phyloP scores from a whole-genome alignment of 1,284 basidiomycete genomes.

The Cystobasidium slooffiae region DNA sequence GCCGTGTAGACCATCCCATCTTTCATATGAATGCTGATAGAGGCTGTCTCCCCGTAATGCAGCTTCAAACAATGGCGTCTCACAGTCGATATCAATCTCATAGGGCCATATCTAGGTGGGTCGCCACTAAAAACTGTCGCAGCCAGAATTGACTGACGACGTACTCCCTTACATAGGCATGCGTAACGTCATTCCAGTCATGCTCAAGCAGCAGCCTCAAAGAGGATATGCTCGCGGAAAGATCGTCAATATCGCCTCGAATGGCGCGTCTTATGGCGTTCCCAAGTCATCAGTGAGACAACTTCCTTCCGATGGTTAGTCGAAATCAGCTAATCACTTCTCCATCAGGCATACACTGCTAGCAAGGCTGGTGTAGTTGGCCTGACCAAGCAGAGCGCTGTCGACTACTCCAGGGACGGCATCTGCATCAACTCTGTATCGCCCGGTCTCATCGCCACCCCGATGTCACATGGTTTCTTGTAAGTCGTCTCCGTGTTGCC shows the following conservation, averaged over 20 bases:
- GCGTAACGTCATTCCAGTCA: conserved; percentile 39
- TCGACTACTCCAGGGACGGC: conserved; percentile 45
- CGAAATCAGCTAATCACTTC: not conserved
- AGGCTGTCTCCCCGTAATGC: not conserved
- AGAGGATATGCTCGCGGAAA: conserved; percentile 33
- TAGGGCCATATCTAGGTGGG: conserved; percentile 38
- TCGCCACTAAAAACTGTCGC: not conserved
- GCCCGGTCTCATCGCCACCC: conserved; percentile 25
- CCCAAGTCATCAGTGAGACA: conserved; percentile 39
- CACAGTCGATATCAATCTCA: conserved; percentile 40
- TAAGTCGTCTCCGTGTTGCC: not conserved
- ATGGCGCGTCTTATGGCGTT: conserved; percentile 43
- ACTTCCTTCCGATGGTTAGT: not conserved
- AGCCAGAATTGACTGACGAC: not conserved
- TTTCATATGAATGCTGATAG: not conserved
- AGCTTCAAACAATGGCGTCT: conserved; percentile 29
- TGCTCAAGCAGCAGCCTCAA: conserved; percentile 38
- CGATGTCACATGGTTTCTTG: conserved; percentile 2
- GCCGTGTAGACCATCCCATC: too few relatives aligned
- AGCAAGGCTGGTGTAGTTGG: conserved; percentile 44
- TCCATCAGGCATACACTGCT: conserved; percentile 36
- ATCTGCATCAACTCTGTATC: conserved; percentile 45
- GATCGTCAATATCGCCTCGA: conserved; percentile 44
- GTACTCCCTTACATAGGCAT: not conserved
- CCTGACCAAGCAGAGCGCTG: conserved; percentile 27